Conservation (phyloP, 148 eudicot genomes). For the Rhododendron molle region DNA sequence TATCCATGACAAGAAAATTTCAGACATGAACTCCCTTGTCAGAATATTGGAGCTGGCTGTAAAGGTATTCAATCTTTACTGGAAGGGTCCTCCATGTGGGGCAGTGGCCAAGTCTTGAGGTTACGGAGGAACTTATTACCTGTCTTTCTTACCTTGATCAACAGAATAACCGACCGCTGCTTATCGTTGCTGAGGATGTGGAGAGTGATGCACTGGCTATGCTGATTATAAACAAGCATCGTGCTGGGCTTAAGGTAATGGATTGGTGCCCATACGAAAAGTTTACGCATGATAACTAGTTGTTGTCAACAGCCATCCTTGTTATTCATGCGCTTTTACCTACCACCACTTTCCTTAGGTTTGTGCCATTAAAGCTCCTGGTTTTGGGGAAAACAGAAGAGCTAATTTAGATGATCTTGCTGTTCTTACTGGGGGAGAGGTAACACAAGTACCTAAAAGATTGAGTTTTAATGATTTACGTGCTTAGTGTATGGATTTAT, state of each 20-base stretch:
- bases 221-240: slow-evolving; percentile 86
- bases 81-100: slow-evolving; percentile 7
- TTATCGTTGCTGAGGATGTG: slow-evolving; percentile 91
- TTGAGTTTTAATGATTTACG: neutral
- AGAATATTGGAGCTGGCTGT: slow-evolving; percentile 78
- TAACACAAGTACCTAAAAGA: slow-evolving; percentile 22
- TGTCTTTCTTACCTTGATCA: slow-evolving; percentile 10
- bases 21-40: slow-evolving; percentile 58
- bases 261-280: neutral
- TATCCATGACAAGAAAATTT: slow-evolving; percentile 87
- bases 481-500: slow-evolving; percentile 8
- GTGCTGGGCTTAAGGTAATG: slow-evolving; percentile 77
- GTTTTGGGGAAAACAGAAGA: slow-evolving; percentile 93
- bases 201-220: slow-evolving; percentile 74
- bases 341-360: slow-evolving; percentile 38
- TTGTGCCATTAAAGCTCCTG: slow-evolving; percentile 98
- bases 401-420: slow-evolving; percentile 88
- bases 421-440: slow-evolving; percentile 92
- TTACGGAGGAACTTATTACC: neutral
- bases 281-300: neutral
- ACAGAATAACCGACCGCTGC: slow-evolving; percentile 62
- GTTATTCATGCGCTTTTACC: neutral
- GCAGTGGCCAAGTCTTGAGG: slow-evolving; percentile 2
- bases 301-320: neutral
- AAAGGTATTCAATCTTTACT: slow-evolving; percentile 40